Conservation (phyloP, 202 grass and related monocot genomes). For the Panicum hallii region DNA sequence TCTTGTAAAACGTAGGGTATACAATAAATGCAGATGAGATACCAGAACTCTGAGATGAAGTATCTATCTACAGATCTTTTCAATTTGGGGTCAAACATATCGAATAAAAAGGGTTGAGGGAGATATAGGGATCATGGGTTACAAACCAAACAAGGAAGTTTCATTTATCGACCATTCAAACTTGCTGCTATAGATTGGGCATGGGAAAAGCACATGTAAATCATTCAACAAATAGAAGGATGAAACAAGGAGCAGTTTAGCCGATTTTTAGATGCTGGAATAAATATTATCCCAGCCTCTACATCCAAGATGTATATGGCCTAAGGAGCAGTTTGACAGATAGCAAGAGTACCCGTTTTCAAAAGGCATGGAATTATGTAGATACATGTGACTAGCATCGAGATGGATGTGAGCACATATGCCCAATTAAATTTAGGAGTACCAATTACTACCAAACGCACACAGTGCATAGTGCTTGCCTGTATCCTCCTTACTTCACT, state of each 20-base stretch:
- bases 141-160: no score
- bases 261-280: not conserved
- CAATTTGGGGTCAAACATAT: no score
- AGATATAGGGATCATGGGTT: no score
- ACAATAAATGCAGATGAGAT: no score
- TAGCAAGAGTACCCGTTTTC: not conserved
- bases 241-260: not conserved
- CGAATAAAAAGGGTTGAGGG: no score
- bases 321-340: not conserved
- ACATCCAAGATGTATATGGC: not conserved
- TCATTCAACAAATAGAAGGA: not conserved
- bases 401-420: slow-evolving; percentile 18
- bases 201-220: not conserved
- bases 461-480: slow-evolving; percentile 4
- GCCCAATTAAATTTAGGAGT: not conserved
- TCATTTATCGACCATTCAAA: not conserved
- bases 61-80: no score
- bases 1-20: no score
- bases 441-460: not conserved
- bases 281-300: not conserved
- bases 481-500: slow-evolving; percentile 5
- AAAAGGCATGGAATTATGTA: not conserved
- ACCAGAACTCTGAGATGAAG: no score
- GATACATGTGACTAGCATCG: not conserved
- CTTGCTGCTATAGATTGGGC: not conserved